Percentiles rank a stretch among this genome's conserved stretches.
Conservation (phyloP, 1,284 basidiomycete genomes). For the Leccinum angustisporum region DNA sequence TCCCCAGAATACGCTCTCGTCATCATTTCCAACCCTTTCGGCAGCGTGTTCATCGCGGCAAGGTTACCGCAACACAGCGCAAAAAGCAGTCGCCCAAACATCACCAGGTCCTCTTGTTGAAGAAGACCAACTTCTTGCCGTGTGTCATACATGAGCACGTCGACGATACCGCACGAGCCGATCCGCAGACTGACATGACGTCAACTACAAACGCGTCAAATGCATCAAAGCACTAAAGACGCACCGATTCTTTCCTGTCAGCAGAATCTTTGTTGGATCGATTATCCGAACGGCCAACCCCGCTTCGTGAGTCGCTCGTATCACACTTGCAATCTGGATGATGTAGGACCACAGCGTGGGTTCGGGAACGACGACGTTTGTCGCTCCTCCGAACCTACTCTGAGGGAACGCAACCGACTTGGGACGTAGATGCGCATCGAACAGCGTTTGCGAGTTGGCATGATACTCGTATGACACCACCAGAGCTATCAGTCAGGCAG, state of each 20-base stretch:
- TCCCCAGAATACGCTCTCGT: slow-evolving; percentile 77
- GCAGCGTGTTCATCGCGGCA: slow-evolving; percentile 61
- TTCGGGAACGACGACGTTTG: slow-evolving; percentile 58
- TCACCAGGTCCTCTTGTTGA: slow-evolving; percentile 87
- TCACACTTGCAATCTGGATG: slow-evolving; percentile 85
- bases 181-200: slow-evolving; percentile 61
- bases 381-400: slow-evolving; percentile 42
- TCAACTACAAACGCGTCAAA: slow-evolving; percentile 2
- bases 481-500: slow-evolving; percentile 60
- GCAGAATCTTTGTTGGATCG: slow-evolving; percentile 85
- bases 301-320: slow-evolving; percentile 83
- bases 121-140: slow-evolving; percentile 57
- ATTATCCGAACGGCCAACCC: slow-evolving; percentile 84
- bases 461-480: slow-evolving; percentile 94
- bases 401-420: slow-evolving; percentile 46
- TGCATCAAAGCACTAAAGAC: slow-evolving; percentile 13
- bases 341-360: slow-evolving; percentile 93
- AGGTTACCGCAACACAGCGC: slow-evolving; percentile 74
- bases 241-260: slow-evolving; percentile 88
- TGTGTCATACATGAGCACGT: slow-evolving; percentile 78
- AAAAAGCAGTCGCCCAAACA: slow-evolving; percentile 86
- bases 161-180: slow-evolving; percentile 81
- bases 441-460: slow-evolving; percentile 82
- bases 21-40: slow-evolving; percentile 80
- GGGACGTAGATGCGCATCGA: slow-evolving; percentile 63